phyloP scores from a whole-genome alignment of 2,329 filamentous ascomycete genomes.

The Pseudogymnoascus sp. region DNA sequence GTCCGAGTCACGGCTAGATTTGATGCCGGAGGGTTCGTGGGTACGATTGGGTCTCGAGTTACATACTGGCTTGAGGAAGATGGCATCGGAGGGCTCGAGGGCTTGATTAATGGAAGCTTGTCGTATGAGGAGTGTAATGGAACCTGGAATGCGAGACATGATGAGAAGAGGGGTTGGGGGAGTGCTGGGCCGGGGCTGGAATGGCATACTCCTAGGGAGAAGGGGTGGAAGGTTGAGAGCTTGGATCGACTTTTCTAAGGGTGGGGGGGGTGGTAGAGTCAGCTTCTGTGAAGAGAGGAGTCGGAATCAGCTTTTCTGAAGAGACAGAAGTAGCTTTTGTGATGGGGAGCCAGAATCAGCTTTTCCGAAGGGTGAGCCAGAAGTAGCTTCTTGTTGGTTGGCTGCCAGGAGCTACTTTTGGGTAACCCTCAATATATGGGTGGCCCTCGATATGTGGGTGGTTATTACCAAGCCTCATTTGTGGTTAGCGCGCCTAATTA shows the following conservation, averaged over 20 bases:
- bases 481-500: background rate
- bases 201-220: constrained; percentile 22
- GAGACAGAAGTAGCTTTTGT: too few species aligned
- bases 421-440: background rate
- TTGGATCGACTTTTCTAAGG: constrained; percentile 1
- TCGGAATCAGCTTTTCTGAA: too few species aligned
- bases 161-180: constrained; percentile 13
- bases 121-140: constrained; percentile 21
- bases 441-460: background rate
- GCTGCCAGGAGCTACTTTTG: background rate
- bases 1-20: constrained; percentile 44
- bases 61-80: constrained; percentile 53
- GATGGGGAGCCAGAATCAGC: background rate
- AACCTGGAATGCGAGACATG: constrained; percentile 18
- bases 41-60: constrained; percentile 49
- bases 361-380: background rate
- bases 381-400: too few species aligned
- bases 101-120: constrained; percentile 37
- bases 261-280: too few species aligned
- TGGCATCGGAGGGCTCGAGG: constrained; percentile 44
- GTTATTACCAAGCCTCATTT: background rate
- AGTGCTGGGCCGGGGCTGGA: constrained; percentile 12
- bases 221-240: constrained; percentile 7
- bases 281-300: too few species aligned
- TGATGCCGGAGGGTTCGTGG: constrained; percentile 53